Percentiles rank a stretch among this genome's conserved stretches.
Evolutionary conservation across 306 rosid genomes (phyloP).

Genomic region (Cicer bijugum): DNA sequence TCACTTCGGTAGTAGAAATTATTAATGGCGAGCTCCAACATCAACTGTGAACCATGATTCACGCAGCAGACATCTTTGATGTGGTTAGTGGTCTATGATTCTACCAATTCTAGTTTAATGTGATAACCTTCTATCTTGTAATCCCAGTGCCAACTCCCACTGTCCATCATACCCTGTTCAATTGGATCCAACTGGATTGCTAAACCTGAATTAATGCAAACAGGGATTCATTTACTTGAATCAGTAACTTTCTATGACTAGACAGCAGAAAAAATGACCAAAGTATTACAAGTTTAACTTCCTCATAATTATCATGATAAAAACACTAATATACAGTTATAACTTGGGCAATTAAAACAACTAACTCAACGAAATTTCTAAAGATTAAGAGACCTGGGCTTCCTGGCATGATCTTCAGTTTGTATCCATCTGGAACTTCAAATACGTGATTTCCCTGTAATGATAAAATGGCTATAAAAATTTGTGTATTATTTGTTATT

Average conservation of each 20-base stretch:
- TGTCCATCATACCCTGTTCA: constrained; percentile 61
- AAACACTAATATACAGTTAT: not conserved
- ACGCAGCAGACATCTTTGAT: constrained; percentile 52
- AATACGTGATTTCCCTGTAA: constrained; percentile 82
- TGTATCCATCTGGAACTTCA: constrained; percentile 91
- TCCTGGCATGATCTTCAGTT: constrained; percentile 67
- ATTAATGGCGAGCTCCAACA: constrained; percentile 47
- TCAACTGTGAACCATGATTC: constrained; percentile 86
- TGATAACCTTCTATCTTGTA: constrained; percentile 69
- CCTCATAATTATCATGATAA: constrained; percentile 33
- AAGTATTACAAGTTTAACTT: constrained; percentile 7
- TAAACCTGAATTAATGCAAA: constrained; percentile 57
- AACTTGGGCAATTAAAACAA: constrained; percentile 9
- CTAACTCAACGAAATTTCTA: constrained; percentile 23
- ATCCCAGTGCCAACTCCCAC: constrained; percentile 91
- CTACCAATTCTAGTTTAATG: constrained; percentile 68
- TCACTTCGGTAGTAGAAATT: constrained; percentile 37
- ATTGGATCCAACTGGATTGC: constrained; percentile 60
- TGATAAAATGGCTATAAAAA: constrained; percentile 41
- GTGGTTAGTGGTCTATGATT: constrained; percentile 49
- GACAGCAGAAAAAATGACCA: constrained; percentile 14
- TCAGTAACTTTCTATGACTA: constrained; percentile 26
- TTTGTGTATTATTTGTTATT: constrained; percentile 31
- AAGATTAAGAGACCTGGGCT: constrained; percentile 58
- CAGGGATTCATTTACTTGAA: constrained; percentile 1